Conservation (phyloP, 306 rosid genomes). For the Hippophae gyantsensis region DNA sequence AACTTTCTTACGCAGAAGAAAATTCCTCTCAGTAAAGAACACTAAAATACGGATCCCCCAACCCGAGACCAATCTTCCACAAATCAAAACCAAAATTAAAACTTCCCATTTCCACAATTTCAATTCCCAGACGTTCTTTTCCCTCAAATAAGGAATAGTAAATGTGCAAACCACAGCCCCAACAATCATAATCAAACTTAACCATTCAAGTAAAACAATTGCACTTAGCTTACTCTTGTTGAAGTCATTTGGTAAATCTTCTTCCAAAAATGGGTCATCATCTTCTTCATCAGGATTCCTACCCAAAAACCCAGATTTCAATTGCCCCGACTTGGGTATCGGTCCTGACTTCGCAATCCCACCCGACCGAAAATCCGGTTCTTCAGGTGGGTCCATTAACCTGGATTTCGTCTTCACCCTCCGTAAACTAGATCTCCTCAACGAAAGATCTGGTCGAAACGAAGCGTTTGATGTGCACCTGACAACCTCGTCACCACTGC, state of each 20-base stretch:
- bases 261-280: constrained; percentile 67
- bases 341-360: constrained; percentile 31
- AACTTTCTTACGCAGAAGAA: constrained; percentile 59
- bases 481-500: constrained; percentile 35
- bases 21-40: constrained; percentile 67
- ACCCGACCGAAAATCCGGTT: constrained; percentile 33
- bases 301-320: constrained; percentile 48
- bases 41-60: constrained; percentile 55
- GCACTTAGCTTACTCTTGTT: constrained; percentile 28
- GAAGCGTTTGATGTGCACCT: constrained; percentile 70
- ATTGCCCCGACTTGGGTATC: constrained; percentile 38
- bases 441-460: constrained; percentile 41
- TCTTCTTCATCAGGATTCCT: constrained; percentile 45
- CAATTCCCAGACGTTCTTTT: constrained; percentile 42
- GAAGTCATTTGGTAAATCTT: constrained; percentile 54
- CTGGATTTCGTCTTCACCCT: constrained; percentile 57
- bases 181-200: constrained; percentile 50
- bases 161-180: constrained; percentile 44
- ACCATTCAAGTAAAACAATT: constrained; percentile 49
- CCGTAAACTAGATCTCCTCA: constrained; percentile 36
- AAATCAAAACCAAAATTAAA: constrained; percentile 54
- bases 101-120: constrained; percentile 83
- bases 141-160: constrained; percentile 24
- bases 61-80: constrained; percentile 76
- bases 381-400: constrained; percentile 68